Conservation (phyloP, 2,329 filamentous ascomycete genomes). For the Aureobasidium sp. region DNA sequence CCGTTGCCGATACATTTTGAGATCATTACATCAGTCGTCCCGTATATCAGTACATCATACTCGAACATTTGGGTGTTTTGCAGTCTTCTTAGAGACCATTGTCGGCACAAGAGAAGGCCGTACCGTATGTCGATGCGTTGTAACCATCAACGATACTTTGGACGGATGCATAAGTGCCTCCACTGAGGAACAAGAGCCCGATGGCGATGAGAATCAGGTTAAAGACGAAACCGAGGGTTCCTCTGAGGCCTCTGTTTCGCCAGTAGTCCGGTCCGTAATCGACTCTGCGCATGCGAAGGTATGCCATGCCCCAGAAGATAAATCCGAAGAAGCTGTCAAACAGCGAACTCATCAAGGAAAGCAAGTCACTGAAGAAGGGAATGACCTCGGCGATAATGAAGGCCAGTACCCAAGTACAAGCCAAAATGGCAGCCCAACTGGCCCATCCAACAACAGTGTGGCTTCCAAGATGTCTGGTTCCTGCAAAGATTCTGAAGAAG, state of each 20-base stretch:
- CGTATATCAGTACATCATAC: neutral
- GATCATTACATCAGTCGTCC: neutral
- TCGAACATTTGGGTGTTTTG: neutral
- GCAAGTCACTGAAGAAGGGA: slow-evolving; percentile 60
- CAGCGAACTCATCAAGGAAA: slow-evolving; percentile 71
- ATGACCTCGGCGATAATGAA: slow-evolving; percentile 83
- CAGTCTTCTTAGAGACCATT: slow-evolving; percentile 44
- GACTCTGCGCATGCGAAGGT: slow-evolving; percentile 65
- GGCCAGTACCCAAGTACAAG: slow-evolving; percentile 71
- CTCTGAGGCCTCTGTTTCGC: slow-evolving; percentile 46
- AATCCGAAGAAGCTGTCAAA: slow-evolving; percentile 94
- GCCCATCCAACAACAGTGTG: slow-evolving; percentile 79
- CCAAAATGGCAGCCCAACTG: slow-evolving; percentile 69
- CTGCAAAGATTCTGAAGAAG: slow-evolving; percentile 82
- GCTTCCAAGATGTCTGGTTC: slow-evolving; percentile 68
- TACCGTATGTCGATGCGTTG: slow-evolving; percentile 54
- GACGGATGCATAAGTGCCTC: slow-evolving; percentile 68
- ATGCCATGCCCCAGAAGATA: slow-evolving; percentile 87
- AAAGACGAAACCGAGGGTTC: slow-evolving; percentile 51
- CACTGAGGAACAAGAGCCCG: slow-evolving; percentile 74
- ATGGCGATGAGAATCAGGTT: slow-evolving; percentile 68
- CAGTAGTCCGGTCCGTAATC: slow-evolving; percentile 52
- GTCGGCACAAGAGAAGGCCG: slow-evolving; percentile 65
- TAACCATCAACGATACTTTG: slow-evolving; percentile 72
- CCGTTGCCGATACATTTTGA: neutral